phyloP scores from a whole-genome alignment of 106 monocot genomes.

The Dendrobium catenatum region DNA sequence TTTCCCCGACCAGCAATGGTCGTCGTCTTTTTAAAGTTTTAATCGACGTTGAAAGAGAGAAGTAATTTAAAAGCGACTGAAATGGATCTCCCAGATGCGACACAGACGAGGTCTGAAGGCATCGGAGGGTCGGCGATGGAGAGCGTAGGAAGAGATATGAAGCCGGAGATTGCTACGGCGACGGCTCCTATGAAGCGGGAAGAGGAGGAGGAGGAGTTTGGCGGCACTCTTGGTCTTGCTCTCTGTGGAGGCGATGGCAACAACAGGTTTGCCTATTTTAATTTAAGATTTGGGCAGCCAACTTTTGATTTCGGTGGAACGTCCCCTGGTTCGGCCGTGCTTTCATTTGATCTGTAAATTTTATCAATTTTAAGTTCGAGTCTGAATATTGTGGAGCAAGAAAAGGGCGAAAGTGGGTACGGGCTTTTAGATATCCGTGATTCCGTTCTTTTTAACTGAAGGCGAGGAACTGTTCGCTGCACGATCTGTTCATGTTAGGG shows the following conservation, averaged over 20 bases:
- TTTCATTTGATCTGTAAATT: neutral
- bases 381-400: neutral
- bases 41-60: neutral
- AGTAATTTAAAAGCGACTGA: neutral
- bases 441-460: neutral
- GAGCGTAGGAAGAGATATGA: neutral
- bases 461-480: neutral
- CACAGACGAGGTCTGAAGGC: neutral
- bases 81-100: neutral
- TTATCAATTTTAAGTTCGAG: neutral
- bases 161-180: neutral
- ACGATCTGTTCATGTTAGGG: neutral
- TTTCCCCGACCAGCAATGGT: neutral
- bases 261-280: conserved; percentile 1
- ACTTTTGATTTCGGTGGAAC: neutral
- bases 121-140: neutral
- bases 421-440: neutral
- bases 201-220: neutral
- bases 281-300: neutral
- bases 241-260: neutral
- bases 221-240: neutral
- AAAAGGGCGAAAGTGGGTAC: neutral
- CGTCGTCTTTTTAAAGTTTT: neutral
- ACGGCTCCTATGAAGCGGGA: conserved; percentile 3
- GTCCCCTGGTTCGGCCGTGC: neutral